Evolutionary conservation across 495 filamentous ascomycete genomes (phyloP), one percentile per base, ranked within the genome.

Genomic region (Neurospora sp.): DNA sequence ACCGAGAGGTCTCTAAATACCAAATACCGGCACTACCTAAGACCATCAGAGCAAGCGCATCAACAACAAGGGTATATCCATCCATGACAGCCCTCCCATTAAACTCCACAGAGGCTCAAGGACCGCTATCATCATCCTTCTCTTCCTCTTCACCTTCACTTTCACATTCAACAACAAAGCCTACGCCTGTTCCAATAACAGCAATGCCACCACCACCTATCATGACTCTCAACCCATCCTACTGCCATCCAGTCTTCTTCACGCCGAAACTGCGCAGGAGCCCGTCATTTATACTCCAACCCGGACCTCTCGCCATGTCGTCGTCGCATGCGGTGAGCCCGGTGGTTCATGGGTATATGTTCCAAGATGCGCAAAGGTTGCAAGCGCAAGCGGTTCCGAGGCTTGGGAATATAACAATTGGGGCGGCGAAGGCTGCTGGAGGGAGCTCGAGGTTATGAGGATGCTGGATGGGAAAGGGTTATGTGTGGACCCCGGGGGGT

Each of bases 161-260:
- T 2, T 10, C 39, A 45, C 45, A 70, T 45, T 9, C 70, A 39
- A 8, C 1, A 15, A 34, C 40, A 38, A 34, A 39, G 9, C 6
- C 19, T 31, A 45, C 70, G 1, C 1, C 73, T 42, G 5, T 48
- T 34, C 70, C 24, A 28, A 59, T 38, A 11, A 4, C 37, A 0
- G 42, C n/a, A 38, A 37, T 43, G 36, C 37, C 48, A 19, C 69
- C 62, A 31, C 69, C 39, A 39, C 28, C 34, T 71, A 48, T 8
- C 8, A 70, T 70, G 36, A 37, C 39, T 7, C 70, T 24, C 74
- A 82, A 87, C 78, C 73, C 85, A 31, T 82, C 87, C 1, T 81
- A 80, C 42, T 76, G 85, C 34, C 88, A 90, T 73, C 89, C 88
- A 6, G 88, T 88, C 7, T 89, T 90, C 79, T 90, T 90, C 79